Percentiles rank a stretch among this genome's conserved stretches.
Conservation (phyloP, 306 rosid genomes). For the Herpetospermum pedunculosum region DNA sequence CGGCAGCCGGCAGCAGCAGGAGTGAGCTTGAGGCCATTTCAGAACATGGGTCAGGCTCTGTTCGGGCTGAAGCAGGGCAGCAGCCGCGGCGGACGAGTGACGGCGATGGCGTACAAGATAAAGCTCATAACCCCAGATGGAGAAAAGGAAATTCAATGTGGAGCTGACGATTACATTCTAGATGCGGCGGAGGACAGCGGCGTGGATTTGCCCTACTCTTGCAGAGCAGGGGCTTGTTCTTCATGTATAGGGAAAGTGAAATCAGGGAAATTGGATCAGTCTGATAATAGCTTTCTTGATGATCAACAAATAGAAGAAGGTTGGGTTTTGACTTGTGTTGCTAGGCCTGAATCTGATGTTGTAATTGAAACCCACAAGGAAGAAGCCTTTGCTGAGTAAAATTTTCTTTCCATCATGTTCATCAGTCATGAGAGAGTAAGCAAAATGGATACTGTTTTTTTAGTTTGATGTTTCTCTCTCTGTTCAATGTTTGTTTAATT, state of each 20-base stretch:
- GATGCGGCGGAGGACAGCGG: conserved; percentile 59
- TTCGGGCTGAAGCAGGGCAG: conserved; percentile 9
- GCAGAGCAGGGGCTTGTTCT: conserved; percentile 89
- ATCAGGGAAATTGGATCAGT: conserved; percentile 41
- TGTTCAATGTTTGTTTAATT: neutral
- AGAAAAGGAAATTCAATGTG: conserved; percentile 26
- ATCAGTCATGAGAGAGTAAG: neutral
- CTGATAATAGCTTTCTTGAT: conserved; percentile 69
- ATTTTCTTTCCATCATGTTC: neutral
- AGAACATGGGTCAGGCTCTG: neutral
- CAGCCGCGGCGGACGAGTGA: conserved; percentile 45
- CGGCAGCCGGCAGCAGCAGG: neutral
- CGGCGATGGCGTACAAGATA: conserved; percentile 56
- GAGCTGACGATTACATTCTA: conserved; percentile 47
- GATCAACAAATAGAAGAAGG: conserved; percentile 37
- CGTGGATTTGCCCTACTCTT: conserved; percentile 66
- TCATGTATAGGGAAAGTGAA: conserved; percentile 54
- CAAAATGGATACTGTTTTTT: neutral
- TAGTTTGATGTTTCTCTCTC: neutral
- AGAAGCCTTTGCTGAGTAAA: conserved; percentile 31
- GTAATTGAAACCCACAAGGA: conserved; percentile 77
- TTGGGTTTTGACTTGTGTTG: conserved; percentile 66
- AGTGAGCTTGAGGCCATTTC: neutral
- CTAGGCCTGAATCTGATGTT: conserved; percentile 38
- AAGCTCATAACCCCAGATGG: conserved; percentile 62